These are phyloP conservation scores for Helicocarpus griseus DNA, from an alignment of 2,329 filamentous ascomycete genomes.

Conservation along the genomic window DNA sequence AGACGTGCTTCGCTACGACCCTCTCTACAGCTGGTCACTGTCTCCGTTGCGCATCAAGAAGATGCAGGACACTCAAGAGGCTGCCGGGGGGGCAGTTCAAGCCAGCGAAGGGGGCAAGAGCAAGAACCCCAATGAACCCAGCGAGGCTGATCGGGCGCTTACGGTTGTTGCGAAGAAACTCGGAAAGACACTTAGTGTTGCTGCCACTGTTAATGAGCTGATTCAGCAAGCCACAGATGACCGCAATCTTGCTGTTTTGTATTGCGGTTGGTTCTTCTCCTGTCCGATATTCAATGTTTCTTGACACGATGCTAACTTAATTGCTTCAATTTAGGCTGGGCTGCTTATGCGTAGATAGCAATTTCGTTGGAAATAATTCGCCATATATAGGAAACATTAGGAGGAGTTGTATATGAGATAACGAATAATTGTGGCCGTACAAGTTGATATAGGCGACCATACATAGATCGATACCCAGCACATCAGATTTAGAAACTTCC, in stretches of 20 bases:
- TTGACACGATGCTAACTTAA: background rate
- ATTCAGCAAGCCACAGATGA: conserved; percentile 95
- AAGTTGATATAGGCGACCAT: background rate
- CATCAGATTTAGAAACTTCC: background rate
- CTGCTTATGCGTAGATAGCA: conserved; percentile 36
- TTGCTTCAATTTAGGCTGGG: conserved; percentile 34
- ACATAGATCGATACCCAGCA: background rate
- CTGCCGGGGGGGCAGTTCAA: conserved; percentile 28
- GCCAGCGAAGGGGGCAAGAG: conserved; percentile 23
- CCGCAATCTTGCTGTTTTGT: conserved; percentile 81
- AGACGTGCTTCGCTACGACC: conserved; percentile 96
- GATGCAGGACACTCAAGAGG: conserved; percentile 51
- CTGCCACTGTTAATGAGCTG: conserved; percentile 89
- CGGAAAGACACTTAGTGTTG: conserved; percentile 84
- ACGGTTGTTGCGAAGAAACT: conserved; percentile 94
- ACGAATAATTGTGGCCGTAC: background rate
- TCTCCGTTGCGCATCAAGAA: conserved; percentile 58
- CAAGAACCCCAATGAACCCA: conserved; percentile 47
- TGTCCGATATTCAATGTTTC: conserved; percentile 10
- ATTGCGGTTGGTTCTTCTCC: conserved; percentile 51
- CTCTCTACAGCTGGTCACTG: conserved; percentile 89
- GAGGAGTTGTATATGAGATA: background rate
- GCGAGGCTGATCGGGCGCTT: conserved; percentile 83
- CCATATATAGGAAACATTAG: background rate
- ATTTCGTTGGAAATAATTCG: background rate